Percentiles rank a stretch among this genome's conserved stretches.
Conservation (phyloP, 2,329 filamentous ascomycete species). For the Calycina herbarum region DNA sequence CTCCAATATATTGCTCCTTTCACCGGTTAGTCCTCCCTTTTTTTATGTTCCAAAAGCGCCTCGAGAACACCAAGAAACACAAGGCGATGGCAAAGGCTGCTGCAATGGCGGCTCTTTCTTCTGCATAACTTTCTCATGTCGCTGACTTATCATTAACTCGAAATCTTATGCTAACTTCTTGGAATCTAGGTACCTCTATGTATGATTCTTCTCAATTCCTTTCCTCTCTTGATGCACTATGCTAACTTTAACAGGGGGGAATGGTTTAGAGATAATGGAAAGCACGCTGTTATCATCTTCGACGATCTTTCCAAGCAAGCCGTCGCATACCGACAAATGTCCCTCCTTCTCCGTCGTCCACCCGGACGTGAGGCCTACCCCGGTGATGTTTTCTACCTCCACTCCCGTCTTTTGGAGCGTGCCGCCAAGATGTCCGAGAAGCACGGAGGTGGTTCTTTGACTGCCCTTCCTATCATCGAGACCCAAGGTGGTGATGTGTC, state of each 20-base stretch:
- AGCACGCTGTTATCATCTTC: slow-evolving; percentile 86
- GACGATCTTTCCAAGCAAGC: slow-evolving; percentile 98
- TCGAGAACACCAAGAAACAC: too few relatives aligned
- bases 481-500: slow-evolving; percentile 99
- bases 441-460: slow-evolving; percentile 93
- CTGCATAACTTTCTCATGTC: too few relatives aligned
- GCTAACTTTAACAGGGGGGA: not conserved
- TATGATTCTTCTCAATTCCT: slow-evolving; percentile 48
- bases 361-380: slow-evolving; percentile 99
- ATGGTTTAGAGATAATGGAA: slow-evolving; percentile 76
- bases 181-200: slow-evolving; percentile 7
- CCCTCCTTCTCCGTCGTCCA: slow-evolving; percentile 92
- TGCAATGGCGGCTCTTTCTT: too few relatives aligned
- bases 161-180: too few relatives aligned
- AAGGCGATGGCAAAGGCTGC: too few relatives aligned
- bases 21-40: slow-evolving; percentile 54
- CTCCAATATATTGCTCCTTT: slow-evolving; percentile 94
- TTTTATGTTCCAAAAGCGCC: too few relatives aligned
- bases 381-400: slow-evolving; percentile 98
- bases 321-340: slow-evolving; percentile 98
- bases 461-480: slow-evolving; percentile 96
- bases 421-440: slow-evolving; percentile 98
- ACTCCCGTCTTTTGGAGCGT: slow-evolving; percentile 99
- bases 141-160: too few relatives aligned
- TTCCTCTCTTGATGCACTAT: too few relatives aligned